These are phyloP conservation scores for Porpolomopsis calyptriformis DNA, from an alignment of 768 basidiomycete species.

Conservation along the genomic window DNA sequence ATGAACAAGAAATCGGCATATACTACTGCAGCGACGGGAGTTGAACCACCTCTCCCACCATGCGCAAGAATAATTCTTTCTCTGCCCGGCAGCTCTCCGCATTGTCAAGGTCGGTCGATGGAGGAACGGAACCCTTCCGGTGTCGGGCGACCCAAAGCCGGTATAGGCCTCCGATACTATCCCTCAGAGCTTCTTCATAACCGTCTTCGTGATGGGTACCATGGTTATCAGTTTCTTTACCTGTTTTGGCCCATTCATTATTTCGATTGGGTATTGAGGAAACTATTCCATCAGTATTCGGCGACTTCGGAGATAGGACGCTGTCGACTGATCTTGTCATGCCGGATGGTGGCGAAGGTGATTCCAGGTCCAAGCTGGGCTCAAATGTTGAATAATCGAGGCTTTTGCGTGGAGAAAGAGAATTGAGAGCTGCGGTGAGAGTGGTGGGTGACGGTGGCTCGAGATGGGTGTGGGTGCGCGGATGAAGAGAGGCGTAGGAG, in stretches of 20 bases:
- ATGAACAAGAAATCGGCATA: no score
- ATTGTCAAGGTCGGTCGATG: conserved; percentile 3
- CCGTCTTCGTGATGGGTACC: conserved; percentile 12
- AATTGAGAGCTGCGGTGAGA: conserved; percentile 32
- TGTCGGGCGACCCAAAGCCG: conserved; percentile 44
- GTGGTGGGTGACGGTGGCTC: conserved; percentile 31
- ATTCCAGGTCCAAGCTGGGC: conserved; percentile 10
- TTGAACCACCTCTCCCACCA: conserved; percentile 25
- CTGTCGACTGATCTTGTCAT: neutral
- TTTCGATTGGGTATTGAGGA: conserved; percentile 8
- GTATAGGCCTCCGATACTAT: conserved; percentile 47
- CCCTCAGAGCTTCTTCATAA: conserved; percentile 36
- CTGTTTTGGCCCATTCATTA: conserved; percentile 10
- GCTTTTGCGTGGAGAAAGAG: conserved; percentile 21
- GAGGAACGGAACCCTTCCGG: conserved; percentile 6
- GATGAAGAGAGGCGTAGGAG: conserved; percentile 17
- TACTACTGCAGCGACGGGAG: neutral
- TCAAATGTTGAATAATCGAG: conserved; percentile 9
- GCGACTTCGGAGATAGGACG: neutral
- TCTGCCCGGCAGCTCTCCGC: conserved; percentile 13
- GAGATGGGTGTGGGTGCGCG: conserved; percentile 28
- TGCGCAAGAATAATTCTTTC: conserved; percentile 26
- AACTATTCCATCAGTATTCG: neutral
- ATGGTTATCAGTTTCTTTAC: neutral
- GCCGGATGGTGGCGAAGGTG: conserved; percentile 9